phyloP scores from a whole-genome alignment of 495 filamentous ascomycete genomes.

The Podospora australis region DNA sequence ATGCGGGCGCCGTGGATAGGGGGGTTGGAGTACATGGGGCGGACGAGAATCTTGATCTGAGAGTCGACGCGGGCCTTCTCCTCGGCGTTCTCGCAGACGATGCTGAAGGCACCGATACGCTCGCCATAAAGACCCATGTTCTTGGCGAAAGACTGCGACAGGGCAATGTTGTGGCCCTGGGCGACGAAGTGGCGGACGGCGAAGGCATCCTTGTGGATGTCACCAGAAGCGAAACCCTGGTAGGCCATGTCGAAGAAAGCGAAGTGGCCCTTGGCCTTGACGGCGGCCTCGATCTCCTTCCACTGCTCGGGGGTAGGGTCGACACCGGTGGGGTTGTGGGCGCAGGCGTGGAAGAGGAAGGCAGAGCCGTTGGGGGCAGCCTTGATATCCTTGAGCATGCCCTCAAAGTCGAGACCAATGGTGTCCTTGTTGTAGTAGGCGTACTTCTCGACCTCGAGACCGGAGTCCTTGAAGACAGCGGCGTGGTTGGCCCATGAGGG shows the following conservation, averaged over 20 bases:
- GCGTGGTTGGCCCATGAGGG: conserved; percentile 98
- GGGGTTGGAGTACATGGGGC: conserved; percentile 96
- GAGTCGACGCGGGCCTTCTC: conserved; percentile 97
- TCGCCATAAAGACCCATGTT: conserved; percentile 99
- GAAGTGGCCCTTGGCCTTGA: conserved; percentile 86
- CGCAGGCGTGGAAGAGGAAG: conserved; percentile 92
- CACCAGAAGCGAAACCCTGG: conserved; percentile 93
- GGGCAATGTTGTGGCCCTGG: conserved; percentile 81
- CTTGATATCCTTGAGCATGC: conserved; percentile 86
- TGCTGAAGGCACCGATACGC: conserved; percentile 94
- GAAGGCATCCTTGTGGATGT: conserved; percentile 88
- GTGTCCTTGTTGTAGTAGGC: conserved; percentile 98
- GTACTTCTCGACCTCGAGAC: conserved; percentile 86
- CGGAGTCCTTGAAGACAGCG: conserved; percentile 90
- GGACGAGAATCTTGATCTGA: conserved; percentile 96
- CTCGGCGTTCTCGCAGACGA: conserved; percentile 73
- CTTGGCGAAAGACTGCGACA: conserved; percentile 97
- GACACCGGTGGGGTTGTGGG: conserved; percentile 97
- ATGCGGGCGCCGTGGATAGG: conserved; percentile 94
- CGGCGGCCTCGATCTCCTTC: conserved; percentile 81
- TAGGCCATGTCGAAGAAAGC: conserved; percentile 99
- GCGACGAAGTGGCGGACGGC: conserved; percentile 85
- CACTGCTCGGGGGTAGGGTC: conserved; percentile 92
- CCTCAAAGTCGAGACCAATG: conserved; percentile 95
- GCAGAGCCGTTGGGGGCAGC: conserved; percentile 77